A percentile compares a stretch with the other conserved stretches of the same genome.
These are phyloP conservation scores for Calamus simplicifolius DNA, from an alignment of 176 grass and related monocot species.

Conservation along the genomic window DNA sequence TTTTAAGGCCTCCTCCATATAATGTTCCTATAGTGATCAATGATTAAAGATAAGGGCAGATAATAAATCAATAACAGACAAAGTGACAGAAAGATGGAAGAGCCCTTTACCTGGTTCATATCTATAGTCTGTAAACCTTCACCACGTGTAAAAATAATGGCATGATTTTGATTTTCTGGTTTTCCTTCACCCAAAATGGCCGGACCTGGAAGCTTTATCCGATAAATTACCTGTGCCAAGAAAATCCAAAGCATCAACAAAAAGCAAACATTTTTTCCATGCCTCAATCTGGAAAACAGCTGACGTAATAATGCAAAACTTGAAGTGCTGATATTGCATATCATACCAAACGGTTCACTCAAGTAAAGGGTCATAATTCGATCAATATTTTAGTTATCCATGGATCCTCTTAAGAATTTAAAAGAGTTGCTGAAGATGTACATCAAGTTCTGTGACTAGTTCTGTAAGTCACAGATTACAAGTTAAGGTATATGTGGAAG, in stretches of 20 bases:
- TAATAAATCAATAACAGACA: neutral
- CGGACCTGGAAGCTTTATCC: constrained; percentile 91
- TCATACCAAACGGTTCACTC: too few species aligned
- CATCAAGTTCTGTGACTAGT: too few species aligned
- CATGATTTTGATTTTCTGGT: constrained; percentile 99
- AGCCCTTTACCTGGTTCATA: constrained; percentile 80
- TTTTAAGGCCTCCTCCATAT: constrained; percentile 94
- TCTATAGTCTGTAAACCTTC: constrained; percentile 96
- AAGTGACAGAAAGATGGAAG: constrained; percentile 5
- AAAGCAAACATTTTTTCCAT: neutral
- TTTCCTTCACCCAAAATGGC: constrained; percentile 92
- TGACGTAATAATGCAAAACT: too few species aligned
- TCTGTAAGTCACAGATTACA: too few species aligned
- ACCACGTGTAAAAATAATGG: constrained; percentile 90
- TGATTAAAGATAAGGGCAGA: constrained; percentile 10
- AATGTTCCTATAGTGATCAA: constrained; percentile 64
- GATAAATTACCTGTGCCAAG: constrained; percentile 67
- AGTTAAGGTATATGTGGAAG: too few species aligned
- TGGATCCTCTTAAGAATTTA: too few species aligned
- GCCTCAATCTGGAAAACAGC: too few species aligned
- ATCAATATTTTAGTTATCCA: too few species aligned
- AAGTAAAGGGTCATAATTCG: too few species aligned
- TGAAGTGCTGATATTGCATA: too few species aligned
- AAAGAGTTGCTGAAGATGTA: too few species aligned
- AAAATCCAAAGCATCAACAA: constrained; percentile 20